Evolutionary conservation across 345 rosid genomes (phyloP).

Genomic region (Gossypium stocksii): DNA sequence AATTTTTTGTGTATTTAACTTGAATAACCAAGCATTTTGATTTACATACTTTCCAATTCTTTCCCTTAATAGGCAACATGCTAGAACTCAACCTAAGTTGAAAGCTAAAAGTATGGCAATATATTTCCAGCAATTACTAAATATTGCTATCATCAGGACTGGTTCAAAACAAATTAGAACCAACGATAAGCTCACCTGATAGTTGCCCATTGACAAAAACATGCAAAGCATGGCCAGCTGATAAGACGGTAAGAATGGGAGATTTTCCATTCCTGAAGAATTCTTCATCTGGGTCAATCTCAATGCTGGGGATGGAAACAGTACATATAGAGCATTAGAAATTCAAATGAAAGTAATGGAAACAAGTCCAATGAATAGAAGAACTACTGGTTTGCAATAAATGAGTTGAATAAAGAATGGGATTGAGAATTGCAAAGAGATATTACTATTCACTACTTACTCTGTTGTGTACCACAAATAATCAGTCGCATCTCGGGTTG

Average conservation of each 20-base stretch:
- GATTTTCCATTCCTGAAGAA: slow-evolving; percentile 51
- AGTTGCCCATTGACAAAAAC: slow-evolving; percentile 79
- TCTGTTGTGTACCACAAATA: slow-evolving; percentile 98
- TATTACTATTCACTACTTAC: slow-evolving; percentile 46
- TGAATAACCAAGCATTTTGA: neutral
- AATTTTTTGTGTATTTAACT: neutral
- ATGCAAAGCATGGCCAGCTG: slow-evolving; percentile 97
- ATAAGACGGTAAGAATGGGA: slow-evolving; percentile 59
- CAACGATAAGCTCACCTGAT: slow-evolving; percentile 48
- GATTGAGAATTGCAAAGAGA: neutral
- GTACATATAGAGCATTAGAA: neutral
- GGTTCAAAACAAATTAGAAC: slow-evolving; percentile 18
- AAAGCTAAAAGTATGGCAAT: neutral
- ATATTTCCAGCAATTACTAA: neutral
- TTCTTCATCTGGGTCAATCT: slow-evolving; percentile 46
- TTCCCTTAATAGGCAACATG: neutral
- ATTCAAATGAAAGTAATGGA: neutral
- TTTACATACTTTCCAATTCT: neutral
- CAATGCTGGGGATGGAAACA: slow-evolving; percentile 30
- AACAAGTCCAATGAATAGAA: neutral
- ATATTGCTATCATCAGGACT: neutral
- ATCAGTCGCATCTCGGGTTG: slow-evolving; percentile 82
- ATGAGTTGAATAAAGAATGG: neutral
- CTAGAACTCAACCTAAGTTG: neutral
- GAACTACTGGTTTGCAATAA: neutral